Conservation (phyloP, 2,329 filamentous ascomycete genomes). For the Fonsecaea monophora region DNA sequence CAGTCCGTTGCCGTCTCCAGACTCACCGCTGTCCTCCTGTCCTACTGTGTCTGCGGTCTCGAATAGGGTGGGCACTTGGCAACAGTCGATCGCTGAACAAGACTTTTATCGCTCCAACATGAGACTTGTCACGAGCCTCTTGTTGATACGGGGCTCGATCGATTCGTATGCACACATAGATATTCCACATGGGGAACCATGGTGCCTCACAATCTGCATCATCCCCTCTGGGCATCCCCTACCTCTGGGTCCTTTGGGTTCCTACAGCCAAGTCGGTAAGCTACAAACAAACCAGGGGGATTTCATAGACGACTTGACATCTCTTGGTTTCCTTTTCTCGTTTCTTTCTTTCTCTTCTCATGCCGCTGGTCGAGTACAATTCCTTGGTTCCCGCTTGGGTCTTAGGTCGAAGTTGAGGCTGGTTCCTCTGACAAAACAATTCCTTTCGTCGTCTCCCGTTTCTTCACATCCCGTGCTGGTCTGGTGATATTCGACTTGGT, state of each 20-base stretch:
- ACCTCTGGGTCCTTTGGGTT: not conserved
- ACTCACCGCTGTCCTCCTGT: not conserved
- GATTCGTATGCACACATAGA: not conserved
- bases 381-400: not conserved
- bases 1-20: not conserved
- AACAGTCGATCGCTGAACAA: not conserved
- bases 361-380: slow-evolving; percentile 6
- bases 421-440: slow-evolving; percentile 12
- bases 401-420: slow-evolving; percentile 9
- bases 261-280: not conserved
- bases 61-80: not conserved
- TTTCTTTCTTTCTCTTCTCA: not conserved
- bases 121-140: not conserved
- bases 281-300: slow-evolving; percentile 3
- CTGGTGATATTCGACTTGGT: not conserved
- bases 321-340: slow-evolving; percentile 3
- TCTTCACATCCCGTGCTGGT: slow-evolving; percentile 5
- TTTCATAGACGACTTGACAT: slow-evolving; percentile 3
- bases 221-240: not conserved
- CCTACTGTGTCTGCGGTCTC: not conserved
- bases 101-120: not conserved
- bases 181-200: not conserved
- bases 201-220: slow-evolving; percentile 6
- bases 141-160: not conserved
- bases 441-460: not conserved